Base-by-base conservation (phyloP, 116 monocot species). In the Trichopus zeylanicus region DNA sequence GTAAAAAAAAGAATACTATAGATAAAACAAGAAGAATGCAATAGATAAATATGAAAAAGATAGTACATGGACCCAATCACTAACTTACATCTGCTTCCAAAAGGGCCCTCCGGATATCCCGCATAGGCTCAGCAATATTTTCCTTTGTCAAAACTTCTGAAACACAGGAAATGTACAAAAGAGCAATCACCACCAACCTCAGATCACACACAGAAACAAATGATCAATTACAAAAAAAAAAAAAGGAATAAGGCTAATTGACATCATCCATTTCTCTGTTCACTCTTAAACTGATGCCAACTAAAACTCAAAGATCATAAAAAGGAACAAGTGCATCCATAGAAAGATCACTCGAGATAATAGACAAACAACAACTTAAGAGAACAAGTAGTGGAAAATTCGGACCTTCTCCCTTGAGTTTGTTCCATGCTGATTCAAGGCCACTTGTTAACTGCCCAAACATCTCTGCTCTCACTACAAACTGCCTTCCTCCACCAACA, bases 371-470 rank as follows among this genome's bases (percentile, higher is more conserved):
- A 49, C 22, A 5, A 9, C 8, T 7, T n/a, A 23, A 24, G 21
- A 49, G 28, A 31, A 46, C 19, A 57, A 29, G 15, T 16, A 48
- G 49, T 25, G 47, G 3, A 57, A 57, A 48, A 38, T 22, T 13
- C 53, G 18, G 11, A 92, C 93, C 89, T 73, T 69, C 82, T 61
- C 93, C 93, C 42, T 68, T 76, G 59, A 93, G 85, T 68, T 93
- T 93, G 60, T 68, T 89, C 93, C 93, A 93, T 11, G 93, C 93
- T 0, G 93, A 63, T 62, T 93, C 93, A 26, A 93, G 83, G 9
- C 89, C 89, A n/a, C 70, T 86, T 1, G 93, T 86, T 48, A 93
- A 75, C 78, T 93, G 88, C 55, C 93, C 93, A 51, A 93, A 93
- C 93, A 89, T 93, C 73, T 93, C 93, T 27, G 89, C 85, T 64